Conservation (phyloP, 345 rosid genomes). For the Eucalyptus leucophloia region DNA sequence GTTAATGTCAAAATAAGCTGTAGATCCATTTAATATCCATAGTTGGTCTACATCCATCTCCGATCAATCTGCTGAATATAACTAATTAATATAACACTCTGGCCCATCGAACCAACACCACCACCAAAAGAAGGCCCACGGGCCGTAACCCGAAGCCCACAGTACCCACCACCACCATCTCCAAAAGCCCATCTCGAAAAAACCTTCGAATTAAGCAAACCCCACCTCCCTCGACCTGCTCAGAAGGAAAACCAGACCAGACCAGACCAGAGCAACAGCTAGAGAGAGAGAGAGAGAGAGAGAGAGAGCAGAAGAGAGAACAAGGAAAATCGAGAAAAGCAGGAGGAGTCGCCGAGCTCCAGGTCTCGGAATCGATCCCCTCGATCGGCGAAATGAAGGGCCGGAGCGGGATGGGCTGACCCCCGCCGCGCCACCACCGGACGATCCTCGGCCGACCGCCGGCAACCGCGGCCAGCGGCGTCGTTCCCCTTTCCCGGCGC, state of each 20-base stretch:
- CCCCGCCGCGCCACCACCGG: neutral
- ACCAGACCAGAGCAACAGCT: neutral
- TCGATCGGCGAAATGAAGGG: neutral
- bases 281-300: neutral
- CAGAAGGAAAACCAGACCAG: neutral
- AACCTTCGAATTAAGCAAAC: neutral
- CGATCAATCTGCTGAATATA: too few species aligned
- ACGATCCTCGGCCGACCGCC: neutral
- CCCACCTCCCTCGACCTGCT: neutral
- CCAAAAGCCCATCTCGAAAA: neutral
- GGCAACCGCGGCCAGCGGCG: neutral
- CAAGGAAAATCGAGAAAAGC: neutral
- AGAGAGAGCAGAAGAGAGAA: neutral
- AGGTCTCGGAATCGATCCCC: neutral
- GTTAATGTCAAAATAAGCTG: neutral
- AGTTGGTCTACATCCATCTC: neutral
- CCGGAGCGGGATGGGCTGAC: neutral
- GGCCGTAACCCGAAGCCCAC: neutral
- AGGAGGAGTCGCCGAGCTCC: neutral
- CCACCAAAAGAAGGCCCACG: neutral
- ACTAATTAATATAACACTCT: too few species aligned
- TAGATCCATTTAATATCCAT: neutral
- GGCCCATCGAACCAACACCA: neutral
- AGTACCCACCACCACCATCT: accelerated
- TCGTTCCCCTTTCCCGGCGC: neutral